Evolutionary conservation across 2,329 filamentous ascomycete genomes (phyloP), one percentile per base, ranked within the genome.

Genomic region (Fonsecaea pugnacius): DNA sequence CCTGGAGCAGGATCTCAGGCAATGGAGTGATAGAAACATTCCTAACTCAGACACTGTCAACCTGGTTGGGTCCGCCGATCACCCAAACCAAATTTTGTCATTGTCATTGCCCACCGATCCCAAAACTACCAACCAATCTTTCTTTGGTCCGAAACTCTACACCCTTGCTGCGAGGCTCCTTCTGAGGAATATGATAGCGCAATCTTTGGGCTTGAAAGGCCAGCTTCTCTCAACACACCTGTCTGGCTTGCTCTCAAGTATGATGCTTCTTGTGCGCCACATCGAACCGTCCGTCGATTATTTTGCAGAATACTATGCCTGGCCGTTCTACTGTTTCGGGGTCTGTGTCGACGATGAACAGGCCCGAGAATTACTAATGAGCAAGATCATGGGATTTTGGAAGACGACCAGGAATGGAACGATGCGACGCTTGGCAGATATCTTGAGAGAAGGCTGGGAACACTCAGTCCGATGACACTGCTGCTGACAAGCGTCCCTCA

Each of bases 221-320:
- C 43, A 48, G 24, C 10, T 3, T 48, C 43, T 48, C 21, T 48
- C 43, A 12, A 18, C n/a, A 48, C 21, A 24, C 43, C 43, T 48
- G 4, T 48, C 43, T 10, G 24, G 3, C 21, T 61, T 73, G 24
- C 52, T 70, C 3, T 40, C 48, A 7, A 66, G 70, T n/a, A 67
- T 56, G 0, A 58, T 73, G 38, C 9, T 18, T 4, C 48, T 69
- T 1, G 64, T 70, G 16, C 52, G 33, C n/a, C 53, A 53, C 14
- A 55, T 72, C 1, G 60, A 69, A 8, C 71, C 72, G 1, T 58
- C 52, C 1, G 33, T 52, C 6, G 71, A 73, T 36, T 73, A 73
- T 38, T 73, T 69, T 50, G 72, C 72, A 5, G 71, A 73, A 46
- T 73, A 73, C 51, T 73, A 73, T 35, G 66, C 67, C 48, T 73